Evolutionary conservation across 371 early-diverging fungal genomes (phyloP).

Genomic region (Mortierella sp.): DNA sequence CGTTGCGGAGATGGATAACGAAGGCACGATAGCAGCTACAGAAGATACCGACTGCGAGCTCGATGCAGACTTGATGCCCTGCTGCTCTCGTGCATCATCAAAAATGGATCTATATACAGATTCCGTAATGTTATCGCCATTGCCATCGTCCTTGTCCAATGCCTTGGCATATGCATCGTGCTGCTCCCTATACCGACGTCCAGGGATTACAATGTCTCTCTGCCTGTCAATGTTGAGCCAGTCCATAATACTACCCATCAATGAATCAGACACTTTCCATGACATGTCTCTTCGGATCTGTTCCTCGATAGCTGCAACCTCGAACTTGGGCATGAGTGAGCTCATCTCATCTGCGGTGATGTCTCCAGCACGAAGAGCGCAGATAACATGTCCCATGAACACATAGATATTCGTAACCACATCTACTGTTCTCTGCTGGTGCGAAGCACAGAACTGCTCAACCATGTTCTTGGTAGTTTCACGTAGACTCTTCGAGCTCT

Average conservation of each 20-base stretch:
- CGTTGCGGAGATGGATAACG: constrained; percentile 16
- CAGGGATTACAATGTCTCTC: constrained; percentile 35
- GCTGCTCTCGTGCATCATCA: constrained; percentile 3
- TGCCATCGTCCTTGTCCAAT: constrained; percentile 4
- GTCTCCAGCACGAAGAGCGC: constrained; percentile 56
- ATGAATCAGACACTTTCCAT: constrained; percentile 22
- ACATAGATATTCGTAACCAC: constrained; percentile 53
- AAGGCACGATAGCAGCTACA: constrained; percentile 9
- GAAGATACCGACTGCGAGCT: not conserved
- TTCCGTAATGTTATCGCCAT: not conserved
- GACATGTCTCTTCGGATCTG: constrained; percentile 55
- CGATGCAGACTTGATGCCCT: constrained; percentile 7
- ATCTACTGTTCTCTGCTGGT: constrained; percentile 55
- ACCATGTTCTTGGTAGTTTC: constrained; percentile 47
- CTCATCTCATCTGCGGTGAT: constrained; percentile 33
- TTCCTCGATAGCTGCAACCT: constrained; percentile 51
- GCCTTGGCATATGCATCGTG: constrained; percentile 31
- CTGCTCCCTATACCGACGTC: constrained; percentile 24
- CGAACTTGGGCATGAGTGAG: constrained; percentile 22
- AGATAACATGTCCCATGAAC: constrained; percentile 56
- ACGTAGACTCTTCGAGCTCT: constrained; percentile 34
- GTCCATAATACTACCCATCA: constrained; percentile 36
- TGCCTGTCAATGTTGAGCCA: constrained; percentile 41
- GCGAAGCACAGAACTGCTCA: constrained; percentile 42
- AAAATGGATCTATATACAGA: constrained; percentile 3